Evolutionary conservation across 768 basidiomycete species (phyloP), one percentile per base, ranked within the genome.

Genomic region (Rhizopogon vulgaris): DNA sequence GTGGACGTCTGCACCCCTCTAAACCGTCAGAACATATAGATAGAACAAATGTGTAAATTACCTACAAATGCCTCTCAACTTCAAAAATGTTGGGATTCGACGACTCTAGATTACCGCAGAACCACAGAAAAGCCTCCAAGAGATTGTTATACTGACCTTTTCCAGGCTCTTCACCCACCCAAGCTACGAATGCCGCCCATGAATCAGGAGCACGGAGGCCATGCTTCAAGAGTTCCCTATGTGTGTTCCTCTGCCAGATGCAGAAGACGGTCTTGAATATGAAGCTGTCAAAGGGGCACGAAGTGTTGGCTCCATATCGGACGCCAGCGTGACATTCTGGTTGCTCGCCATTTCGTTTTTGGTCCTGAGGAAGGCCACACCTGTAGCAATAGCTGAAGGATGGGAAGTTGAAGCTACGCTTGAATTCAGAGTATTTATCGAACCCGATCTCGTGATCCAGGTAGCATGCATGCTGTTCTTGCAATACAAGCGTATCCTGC

Each of bases 381-480:
- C 15, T 14, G 3, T 25, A 41, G 24, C 41, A 41, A 14, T 41
- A 41, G 4, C 14, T n/a, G 14, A 2, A 41, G 0, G 15, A 6
- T 9, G 14, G 1, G 3, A 41, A 41, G 0, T 2, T 3, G 1
- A 7, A 7, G 0, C 12, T 14, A 1, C 7, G n/a, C 3, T 38
- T n/a, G 37, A 38, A 38, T 6, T 2, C 1, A 7, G 7, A 6
- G 37, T 38, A 38, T 0, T 38, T 6, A 2, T 6, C 15, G 2
- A 22, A 22, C 3, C 22, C 22, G 1, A 22, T 22, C 22, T 22
- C 22, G 3, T 3, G 1, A 3, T 22, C 22, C 22, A 22, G 3
- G 22, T 22, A 22, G 22, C 22, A 22, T 22, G 22, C 22, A 22
- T 22, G 22, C 22, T 22, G 22, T 1, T 22, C 22, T 22, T 22